These are phyloP conservation scores for Chrysosporium queenslandicum DNA, from an alignment of 2,329 filamentous ascomycete species.

Conservation along the genomic window DNA sequence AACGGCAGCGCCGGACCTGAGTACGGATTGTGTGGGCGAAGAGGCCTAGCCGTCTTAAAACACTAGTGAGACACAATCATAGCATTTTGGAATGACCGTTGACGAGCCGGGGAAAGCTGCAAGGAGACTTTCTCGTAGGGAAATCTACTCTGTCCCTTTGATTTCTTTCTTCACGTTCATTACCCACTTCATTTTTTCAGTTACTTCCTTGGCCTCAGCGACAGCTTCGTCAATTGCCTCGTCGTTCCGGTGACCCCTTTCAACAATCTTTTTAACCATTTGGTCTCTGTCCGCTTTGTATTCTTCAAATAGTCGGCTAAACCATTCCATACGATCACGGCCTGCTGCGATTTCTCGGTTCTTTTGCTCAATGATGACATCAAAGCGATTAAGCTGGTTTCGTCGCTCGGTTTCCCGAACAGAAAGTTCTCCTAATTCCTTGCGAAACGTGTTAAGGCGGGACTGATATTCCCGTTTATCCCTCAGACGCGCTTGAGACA, in stretches of 20 bases:
- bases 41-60: neutral
- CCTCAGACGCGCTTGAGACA: constrained; percentile 32
- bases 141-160: neutral
- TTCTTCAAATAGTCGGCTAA: constrained; percentile 32
- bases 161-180: constrained; percentile 31
- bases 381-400: constrained; percentile 32
- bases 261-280: constrained; percentile 28
- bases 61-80: neutral
- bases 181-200: constrained; percentile 41
- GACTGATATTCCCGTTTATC: constrained; percentile 34
- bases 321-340: constrained; percentile 33
- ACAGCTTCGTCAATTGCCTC: constrained; percentile 30
- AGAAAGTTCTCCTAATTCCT: constrained; percentile 28
- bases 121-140: neutral
- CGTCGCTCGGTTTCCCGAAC: constrained; percentile 31
- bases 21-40: neutral
- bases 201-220: constrained; percentile 33
- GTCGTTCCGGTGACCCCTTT: constrained; percentile 25
- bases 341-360: constrained; percentile 35
- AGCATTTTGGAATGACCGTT: neutral
- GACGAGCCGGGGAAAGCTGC: neutral
- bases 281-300: constrained; percentile 37
- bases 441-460: constrained; percentile 31
- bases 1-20: no score
- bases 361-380: constrained; percentile 39